These are phyloP conservation scores for Fusarium nurragi DNA, from an alignment of 2,329 filamentous ascomycete genomes.

Conservation along the genomic window DNA sequence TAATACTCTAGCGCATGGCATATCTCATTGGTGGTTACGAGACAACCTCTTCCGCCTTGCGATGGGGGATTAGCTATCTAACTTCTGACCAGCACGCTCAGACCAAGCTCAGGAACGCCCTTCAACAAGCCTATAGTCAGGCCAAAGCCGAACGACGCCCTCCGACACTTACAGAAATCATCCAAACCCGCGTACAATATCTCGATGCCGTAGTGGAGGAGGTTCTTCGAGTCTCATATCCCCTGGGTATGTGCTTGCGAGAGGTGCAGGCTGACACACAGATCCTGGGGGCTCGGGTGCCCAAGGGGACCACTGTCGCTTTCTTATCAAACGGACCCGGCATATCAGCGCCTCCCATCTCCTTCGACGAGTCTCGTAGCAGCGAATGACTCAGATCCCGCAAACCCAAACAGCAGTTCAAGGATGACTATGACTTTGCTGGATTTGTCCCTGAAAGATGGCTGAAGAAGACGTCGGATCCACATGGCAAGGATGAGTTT, in stretches of 20 bases:
- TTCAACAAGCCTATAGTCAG: slow-evolving; percentile 5
- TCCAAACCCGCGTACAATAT: slow-evolving; percentile 19
- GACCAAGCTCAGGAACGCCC: background rate
- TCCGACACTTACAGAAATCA: slow-evolving; percentile 10
- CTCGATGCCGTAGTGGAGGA: slow-evolving; percentile 29
- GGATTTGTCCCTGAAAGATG: slow-evolving; percentile 27
- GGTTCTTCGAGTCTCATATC: slow-evolving; percentile 13
- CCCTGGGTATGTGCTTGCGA: slow-evolving; percentile 7
- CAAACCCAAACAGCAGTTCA: background rate
- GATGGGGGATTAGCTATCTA: slow-evolving; percentile 27
- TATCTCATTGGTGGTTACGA: slow-evolving; percentile 28
- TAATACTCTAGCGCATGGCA: slow-evolving; percentile 7
- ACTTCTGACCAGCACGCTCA: slow-evolving; percentile 20
- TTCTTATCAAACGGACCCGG: slow-evolving; percentile 25
- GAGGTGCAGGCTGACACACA: slow-evolving; percentile 24
- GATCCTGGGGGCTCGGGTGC: slow-evolving; percentile 12
- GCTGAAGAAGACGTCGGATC: background rate
- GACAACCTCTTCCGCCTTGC: slow-evolving; percentile 20
- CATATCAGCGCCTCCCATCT: slow-evolving; percentile 5
- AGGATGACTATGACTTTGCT: background rate
- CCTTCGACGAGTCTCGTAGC: slow-evolving; percentile 6
- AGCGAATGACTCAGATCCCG: slow-evolving; percentile 12
- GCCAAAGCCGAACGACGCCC: slow-evolving; percentile 7
- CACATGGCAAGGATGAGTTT: background rate
- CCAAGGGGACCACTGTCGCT: slow-evolving; percentile 24